A percentile compares a stretch with the other conserved stretches of the same genome.
phyloP scores from a whole-genome alignment of 805 yeast species.

The Barnettozyma salicaria region DNA sequence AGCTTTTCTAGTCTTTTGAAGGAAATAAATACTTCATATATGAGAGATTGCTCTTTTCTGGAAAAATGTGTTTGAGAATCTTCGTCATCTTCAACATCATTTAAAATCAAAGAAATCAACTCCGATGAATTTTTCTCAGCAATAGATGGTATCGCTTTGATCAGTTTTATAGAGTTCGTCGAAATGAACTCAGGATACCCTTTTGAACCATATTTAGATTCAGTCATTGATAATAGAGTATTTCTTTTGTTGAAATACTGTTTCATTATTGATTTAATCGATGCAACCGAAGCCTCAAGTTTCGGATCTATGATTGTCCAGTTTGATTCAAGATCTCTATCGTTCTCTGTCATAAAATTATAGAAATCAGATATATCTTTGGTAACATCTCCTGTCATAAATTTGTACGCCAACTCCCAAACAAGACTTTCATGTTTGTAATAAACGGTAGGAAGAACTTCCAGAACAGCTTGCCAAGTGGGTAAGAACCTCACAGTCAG shows the following conservation, averaged over 20 bases:
- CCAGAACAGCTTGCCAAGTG: constrained; percentile 72
- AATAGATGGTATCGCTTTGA: constrained; percentile 52
- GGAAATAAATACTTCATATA: constrained; percentile 56
- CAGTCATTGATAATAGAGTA: constrained; percentile 13
- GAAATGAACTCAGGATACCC: constrained; percentile 29
- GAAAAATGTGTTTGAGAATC: constrained; percentile 33
- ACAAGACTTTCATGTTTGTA: constrained; percentile 37
- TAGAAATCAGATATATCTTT: constrained; percentile 4
- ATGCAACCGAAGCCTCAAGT: constrained; percentile 11
- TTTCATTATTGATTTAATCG: constrained; percentile 8
- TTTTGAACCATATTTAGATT: constrained; percentile 8
- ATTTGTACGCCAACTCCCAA: constrained; percentile 48
- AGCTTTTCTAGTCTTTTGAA: constrained; percentile 60
- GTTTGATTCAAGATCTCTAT: constrained; percentile 7
- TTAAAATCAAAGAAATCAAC: constrained; percentile 54
- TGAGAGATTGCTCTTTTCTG: constrained; percentile 46
- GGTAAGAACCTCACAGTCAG: constrained; percentile 76
- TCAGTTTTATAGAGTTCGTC: constrained; percentile 49
- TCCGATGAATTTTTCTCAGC: constrained; percentile 59
- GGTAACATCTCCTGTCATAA: constrained; percentile 23
- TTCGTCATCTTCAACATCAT: constrained; percentile 16
- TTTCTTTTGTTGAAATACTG: constrained; percentile 10
- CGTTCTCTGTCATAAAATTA: constrained; percentile 13
- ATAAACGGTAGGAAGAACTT: constrained; percentile 45
- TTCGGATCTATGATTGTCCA: constrained; percentile 21